Base-by-base conservation (phyloP, 495 filamentous ascomycete species). In the Talaromyces liani region DNA sequence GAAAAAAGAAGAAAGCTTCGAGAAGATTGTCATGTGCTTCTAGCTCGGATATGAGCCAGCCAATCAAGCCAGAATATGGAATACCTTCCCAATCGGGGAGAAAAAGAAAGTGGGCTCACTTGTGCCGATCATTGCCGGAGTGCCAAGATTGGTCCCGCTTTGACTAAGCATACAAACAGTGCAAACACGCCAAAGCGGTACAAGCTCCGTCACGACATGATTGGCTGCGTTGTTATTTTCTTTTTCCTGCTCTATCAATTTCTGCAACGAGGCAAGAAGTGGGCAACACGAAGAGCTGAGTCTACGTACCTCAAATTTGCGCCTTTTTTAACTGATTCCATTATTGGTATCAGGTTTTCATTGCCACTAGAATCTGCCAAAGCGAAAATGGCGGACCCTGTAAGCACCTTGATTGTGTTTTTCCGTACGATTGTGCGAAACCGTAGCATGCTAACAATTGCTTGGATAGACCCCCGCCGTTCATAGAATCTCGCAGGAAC, bases 41-140 rank as follows among this genome's bases (percentile, higher is more conserved):
- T 66, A 63, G 61, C 61, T 61, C 61, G 61, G 25, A 63, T 54
- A 39, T 62, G 61, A 58, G 54, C 41, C n/a, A 49, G 45, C 45
- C 45, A 49, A 49, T 49, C 45, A 22, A 7, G 1, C 9, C 1
- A 2, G 4, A 22, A 49, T 18, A 8, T 12, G 45, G 45, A 2
- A 20, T 20, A 49, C 16, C 45, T 20, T 49, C 45, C 45, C 45
- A 49, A 49, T 49, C 36, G 36, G 36, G 36, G 36, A 20, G 18
- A 7, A 18, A 18, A 20, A 45, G 4, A 49, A 47, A 49, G 45
- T 20, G 45, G 45, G 45, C 53, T 49, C n/a, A 41, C 7, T 22
- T 3, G 1, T 49, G 45, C 45, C 45, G 45, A 49, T 49, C 45
- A 22, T 20, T 12, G 45, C 45, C 45, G 45, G 45, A 49, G 5